Percentiles rank a stretch among this genome's conserved stretches.
phyloP scores from a whole-genome alignment of 1,284 basidiomycete species.

The Ganoderma sinense region DNA sequence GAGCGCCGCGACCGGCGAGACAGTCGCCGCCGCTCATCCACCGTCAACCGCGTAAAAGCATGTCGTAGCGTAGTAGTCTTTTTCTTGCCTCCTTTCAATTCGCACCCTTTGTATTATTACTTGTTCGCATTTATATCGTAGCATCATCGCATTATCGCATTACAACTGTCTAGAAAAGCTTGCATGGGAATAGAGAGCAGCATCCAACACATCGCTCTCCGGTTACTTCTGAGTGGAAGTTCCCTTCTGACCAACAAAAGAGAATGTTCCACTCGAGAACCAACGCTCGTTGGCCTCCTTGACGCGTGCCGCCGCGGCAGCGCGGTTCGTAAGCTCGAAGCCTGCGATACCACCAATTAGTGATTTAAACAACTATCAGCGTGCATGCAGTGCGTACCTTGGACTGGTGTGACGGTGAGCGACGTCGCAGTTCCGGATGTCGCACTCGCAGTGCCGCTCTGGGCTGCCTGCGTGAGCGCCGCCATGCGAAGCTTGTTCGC shows the following conservation, averaged over 20 bases:
- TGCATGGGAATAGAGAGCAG: neutral
- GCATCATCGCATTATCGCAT: conserved; percentile 22
- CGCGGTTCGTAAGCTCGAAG: conserved; percentile 89
- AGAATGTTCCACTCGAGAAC: conserved; percentile 89
- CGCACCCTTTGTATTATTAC: conserved; percentile 24
- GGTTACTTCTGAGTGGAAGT: conserved; percentile 25
- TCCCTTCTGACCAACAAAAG: conserved; percentile 79
- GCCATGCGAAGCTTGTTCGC: conserved; percentile 92
- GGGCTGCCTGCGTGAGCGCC: conserved; percentile 77
- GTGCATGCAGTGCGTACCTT: conserved; percentile 67
- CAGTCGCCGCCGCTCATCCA: conserved; percentile 70
- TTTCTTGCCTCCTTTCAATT: conserved; percentile 7
- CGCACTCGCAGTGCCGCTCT: conserved; percentile 60
- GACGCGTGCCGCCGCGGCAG: conserved; percentile 79
- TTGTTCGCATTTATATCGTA: conserved; percentile 26
- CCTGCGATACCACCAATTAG: conserved; percentile 49
- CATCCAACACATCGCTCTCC: neutral
- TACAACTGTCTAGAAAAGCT: conserved; percentile 14
- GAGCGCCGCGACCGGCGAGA: conserved; percentile 69
- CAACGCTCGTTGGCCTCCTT: conserved; percentile 94
- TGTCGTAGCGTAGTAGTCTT: conserved; percentile 6
- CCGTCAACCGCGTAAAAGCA: conserved; percentile 35
- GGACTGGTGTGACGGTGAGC: conserved; percentile 94
- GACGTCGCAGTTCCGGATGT: conserved; percentile 91
- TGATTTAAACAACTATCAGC: neutral